Percentiles rank a stretch among this genome's conserved stretches.
Evolutionary conservation across 2,329 filamentous ascomycete genomes (phyloP).

Genomic region (Lasiodiplodia gonubiensis): DNA sequence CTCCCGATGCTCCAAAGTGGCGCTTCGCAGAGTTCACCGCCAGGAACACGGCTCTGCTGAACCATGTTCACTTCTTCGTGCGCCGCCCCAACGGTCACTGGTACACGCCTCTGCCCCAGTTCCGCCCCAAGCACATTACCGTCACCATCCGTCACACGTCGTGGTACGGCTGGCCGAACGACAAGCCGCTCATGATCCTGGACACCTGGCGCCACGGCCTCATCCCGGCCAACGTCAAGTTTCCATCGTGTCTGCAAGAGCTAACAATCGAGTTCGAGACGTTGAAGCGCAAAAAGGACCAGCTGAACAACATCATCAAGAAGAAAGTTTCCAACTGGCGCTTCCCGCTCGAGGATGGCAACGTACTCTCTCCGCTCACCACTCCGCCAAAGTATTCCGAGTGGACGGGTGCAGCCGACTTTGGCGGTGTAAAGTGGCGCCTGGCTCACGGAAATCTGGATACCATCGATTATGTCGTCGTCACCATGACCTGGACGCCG

Average conservation of each 20-base stretch:
- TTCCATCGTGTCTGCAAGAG: conserved; percentile 29
- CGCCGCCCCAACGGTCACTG: conserved; percentile 17
- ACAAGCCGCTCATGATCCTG: conserved; percentile 95
- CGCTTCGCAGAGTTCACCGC: conserved; percentile 6
- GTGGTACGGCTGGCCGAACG: conserved; percentile 85
- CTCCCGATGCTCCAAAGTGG: background rate
- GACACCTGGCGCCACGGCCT: conserved; percentile 66
- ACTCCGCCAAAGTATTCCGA: conserved; percentile 2
- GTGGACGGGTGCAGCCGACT: conserved; percentile 17
- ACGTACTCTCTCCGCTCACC: background rate
- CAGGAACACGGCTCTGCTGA: conserved; percentile 10
- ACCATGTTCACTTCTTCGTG: conserved; percentile 26
- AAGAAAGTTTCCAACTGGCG: conserved; percentile 19
- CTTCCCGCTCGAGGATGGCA: conserved; percentile 1
- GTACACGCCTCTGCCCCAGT: conserved; percentile 30
- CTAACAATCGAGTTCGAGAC: conserved; percentile 35
- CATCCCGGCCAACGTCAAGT: conserved; percentile 32
- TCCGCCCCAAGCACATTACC: conserved; percentile 47
- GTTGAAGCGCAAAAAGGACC: conserved; percentile 30
- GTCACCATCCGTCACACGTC: conserved; percentile 59
- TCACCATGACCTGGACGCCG: conserved; percentile 2
- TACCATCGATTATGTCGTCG: conserved; percentile 12
- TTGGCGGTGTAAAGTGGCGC: conserved; percentile 21
- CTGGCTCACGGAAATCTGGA: conserved; percentile 8
- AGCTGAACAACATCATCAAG: conserved; percentile 31